These are phyloP conservation scores for Beverwykella pulmonaria DNA, from an alignment of 495 filamentous ascomycete species.

Conservation along the genomic window DNA sequence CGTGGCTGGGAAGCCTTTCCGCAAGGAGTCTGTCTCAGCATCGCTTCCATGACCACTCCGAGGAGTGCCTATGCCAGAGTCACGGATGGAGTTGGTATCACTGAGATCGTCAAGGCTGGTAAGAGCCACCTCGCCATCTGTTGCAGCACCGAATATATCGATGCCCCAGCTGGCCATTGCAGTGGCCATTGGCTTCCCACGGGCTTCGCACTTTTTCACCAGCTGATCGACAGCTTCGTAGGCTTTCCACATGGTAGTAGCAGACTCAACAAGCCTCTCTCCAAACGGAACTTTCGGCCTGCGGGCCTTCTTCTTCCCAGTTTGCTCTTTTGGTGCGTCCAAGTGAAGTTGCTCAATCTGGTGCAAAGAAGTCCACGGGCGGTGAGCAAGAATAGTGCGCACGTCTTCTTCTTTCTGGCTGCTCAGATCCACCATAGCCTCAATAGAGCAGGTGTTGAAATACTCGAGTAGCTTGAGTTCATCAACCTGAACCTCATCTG, in stretches of 20 bases:
- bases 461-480: conserved; percentile 70
- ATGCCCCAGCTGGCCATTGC: conserved; percentile 79
- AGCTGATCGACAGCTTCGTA: conserved; percentile 80
- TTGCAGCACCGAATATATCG: conserved; percentile 66
- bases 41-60: conserved; percentile 54
- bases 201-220: conserved; percentile 67
- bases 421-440: conserved; percentile 77
- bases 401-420: conserved; percentile 68
- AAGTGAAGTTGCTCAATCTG: conserved; percentile 64
- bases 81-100: conserved; percentile 48
- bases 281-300: conserved; percentile 58
- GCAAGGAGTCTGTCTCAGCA: conserved; percentile 55
- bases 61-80: conserved; percentile 78
- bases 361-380: conserved; percentile 67
- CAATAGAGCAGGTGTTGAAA: conserved; percentile 75
- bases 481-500: conserved; percentile 48
- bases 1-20: conserved; percentile 38
- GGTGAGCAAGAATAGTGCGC: conserved; percentile 63
- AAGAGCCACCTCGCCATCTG: conserved; percentile 67
- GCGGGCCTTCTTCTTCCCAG: conserved; percentile 47
- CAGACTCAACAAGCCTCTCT: conserved; percentile 72
- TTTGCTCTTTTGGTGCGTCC: conserved; percentile 52
- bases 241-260: conserved; percentile 70
- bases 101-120: conserved; percentile 56
- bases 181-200: conserved; percentile 67